A percentile compares a stretch with the other conserved stretches of the same genome.
Evolutionary conservation across 2,329 filamentous ascomycete genomes (phyloP).

Genomic region (Colletotrichum sp.): DNA sequence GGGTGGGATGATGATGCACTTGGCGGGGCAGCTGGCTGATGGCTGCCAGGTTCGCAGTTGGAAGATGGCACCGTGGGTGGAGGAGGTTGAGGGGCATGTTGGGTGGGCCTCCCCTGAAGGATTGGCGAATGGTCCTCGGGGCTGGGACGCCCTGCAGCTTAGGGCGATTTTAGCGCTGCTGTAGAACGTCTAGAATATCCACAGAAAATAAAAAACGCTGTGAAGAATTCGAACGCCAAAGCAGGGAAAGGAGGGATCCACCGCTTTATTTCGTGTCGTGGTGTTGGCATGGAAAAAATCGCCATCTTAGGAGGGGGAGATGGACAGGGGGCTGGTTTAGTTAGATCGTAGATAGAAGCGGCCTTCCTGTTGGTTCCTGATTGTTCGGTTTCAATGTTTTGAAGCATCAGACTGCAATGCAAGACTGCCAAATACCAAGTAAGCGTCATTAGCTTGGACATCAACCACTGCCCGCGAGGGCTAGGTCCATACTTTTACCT

Average conservation of each 20-base stretch:
- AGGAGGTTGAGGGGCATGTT: neutral
- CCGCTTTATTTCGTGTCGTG: neutral
- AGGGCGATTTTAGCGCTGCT: neutral
- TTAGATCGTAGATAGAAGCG: neutral
- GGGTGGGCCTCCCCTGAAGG: neutral
- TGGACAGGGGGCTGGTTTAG: neutral
- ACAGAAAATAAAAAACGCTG: neutral
- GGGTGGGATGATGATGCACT: slow-evolving; percentile 18
- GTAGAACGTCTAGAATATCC: neutral
- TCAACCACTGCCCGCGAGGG: neutral
- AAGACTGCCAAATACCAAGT: neutral
- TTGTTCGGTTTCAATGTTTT: neutral
- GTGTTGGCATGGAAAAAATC: neutral
- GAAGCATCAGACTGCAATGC: neutral
- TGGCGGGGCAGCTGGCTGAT: neutral
- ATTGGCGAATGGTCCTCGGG: neutral
- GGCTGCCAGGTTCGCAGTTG: slow-evolving; percentile 1
- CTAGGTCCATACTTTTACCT: neutral
- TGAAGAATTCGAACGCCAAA: neutral
- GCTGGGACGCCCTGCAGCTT: neutral
- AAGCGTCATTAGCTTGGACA: neutral
- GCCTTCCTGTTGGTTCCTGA: neutral
- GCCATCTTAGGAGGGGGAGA: neutral
- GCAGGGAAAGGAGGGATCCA: neutral
- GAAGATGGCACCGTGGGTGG: neutral